These are phyloP conservation scores for Metarhizium humberi DNA, from an alignment of 2,329 filamentous ascomycete genomes.

Conservation along the genomic window DNA sequence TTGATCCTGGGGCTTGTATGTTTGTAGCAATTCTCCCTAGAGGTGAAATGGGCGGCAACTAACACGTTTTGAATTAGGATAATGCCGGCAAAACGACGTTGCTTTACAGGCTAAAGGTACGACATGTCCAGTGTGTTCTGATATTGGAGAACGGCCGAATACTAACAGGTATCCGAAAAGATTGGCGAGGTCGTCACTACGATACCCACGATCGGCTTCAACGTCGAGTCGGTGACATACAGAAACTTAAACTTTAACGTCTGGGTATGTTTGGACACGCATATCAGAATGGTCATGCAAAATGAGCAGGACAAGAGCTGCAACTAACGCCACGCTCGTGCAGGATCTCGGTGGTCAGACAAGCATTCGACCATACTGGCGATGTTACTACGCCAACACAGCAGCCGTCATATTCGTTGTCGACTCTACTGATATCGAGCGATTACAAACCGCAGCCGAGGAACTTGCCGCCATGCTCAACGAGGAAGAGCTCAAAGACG, in stretches of 20 bases:
- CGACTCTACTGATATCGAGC: conserved; percentile 94
- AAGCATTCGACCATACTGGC: conserved; percentile 97
- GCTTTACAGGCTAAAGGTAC: conserved; percentile 87
- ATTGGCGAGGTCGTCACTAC: conserved; percentile 98
- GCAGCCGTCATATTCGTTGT: conserved; percentile 98
- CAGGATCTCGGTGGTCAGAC: conserved; percentile 94
- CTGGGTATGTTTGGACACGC: conserved; percentile 55
- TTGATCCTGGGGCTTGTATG: conserved; percentile 86
- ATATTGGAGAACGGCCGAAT: neutral
- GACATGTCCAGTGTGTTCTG: neutral
- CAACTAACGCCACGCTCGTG: neutral
- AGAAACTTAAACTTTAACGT: conserved; percentile 98
- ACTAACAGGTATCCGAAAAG: conserved; percentile 33
- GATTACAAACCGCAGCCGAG: conserved; percentile 83
- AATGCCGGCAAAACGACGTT: conserved; percentile 98
- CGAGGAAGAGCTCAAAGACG: conserved; percentile 92
- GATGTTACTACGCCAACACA: conserved; percentile 98
- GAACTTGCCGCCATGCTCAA: conserved; percentile 93
- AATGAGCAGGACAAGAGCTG: neutral
- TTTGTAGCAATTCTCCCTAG: neutral
- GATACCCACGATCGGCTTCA: conserved; percentile 98
- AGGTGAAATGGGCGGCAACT: conserved; percentile 2
- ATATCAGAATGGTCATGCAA: neutral
- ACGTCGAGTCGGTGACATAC: conserved; percentile 97
- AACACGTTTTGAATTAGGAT: conserved; percentile 48